Conservation (phyloP, 371 early-diverging fungal genomes). For the Mucor ambiguus region DNA sequence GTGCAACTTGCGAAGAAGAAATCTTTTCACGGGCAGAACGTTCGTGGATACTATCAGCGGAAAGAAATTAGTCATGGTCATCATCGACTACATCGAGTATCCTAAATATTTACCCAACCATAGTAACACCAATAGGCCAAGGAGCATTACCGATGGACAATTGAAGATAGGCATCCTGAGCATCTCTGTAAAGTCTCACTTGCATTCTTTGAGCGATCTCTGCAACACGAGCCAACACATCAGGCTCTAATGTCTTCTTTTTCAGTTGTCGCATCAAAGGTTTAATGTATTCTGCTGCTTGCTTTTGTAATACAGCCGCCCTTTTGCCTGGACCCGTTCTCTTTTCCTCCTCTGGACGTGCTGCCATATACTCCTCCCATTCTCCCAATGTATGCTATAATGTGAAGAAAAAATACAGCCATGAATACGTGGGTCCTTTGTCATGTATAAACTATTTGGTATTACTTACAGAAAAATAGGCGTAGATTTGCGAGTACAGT, state of each 20-base stretch:
- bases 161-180: slow-evolving; percentile 92
- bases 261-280: slow-evolving; percentile 90
- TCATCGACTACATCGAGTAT: neutral
- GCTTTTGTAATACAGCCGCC: slow-evolving; percentile 80
- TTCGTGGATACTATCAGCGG: slow-evolving; percentile 86
- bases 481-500: slow-evolving; percentile 73
- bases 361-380: slow-evolving; percentile 86
- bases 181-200: slow-evolving; percentile 87
- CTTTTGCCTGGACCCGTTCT: slow-evolving; percentile 77
- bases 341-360: slow-evolving; percentile 76
- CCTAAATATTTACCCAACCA: slow-evolving; percentile 63
- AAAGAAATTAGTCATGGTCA: neutral
- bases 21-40: slow-evolving; percentile 97
- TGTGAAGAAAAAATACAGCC: neutral
- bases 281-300: slow-evolving; percentile 86
- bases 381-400: slow-evolving; percentile 74
- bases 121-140: slow-evolving; percentile 98
- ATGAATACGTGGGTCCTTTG: neutral
- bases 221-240: slow-evolving; percentile 85
- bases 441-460: neutral
- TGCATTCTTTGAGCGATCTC: slow-evolving; percentile 89
- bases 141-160: slow-evolving; percentile 97
- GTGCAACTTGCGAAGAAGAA: slow-evolving; percentile 92
- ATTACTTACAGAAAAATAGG: slow-evolving; percentile 72
- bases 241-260: slow-evolving; percentile 74